These are phyloP conservation scores for Leptodermis oblonga DNA, from an alignment of 257 asterid genomes.

Conservation along the genomic window DNA sequence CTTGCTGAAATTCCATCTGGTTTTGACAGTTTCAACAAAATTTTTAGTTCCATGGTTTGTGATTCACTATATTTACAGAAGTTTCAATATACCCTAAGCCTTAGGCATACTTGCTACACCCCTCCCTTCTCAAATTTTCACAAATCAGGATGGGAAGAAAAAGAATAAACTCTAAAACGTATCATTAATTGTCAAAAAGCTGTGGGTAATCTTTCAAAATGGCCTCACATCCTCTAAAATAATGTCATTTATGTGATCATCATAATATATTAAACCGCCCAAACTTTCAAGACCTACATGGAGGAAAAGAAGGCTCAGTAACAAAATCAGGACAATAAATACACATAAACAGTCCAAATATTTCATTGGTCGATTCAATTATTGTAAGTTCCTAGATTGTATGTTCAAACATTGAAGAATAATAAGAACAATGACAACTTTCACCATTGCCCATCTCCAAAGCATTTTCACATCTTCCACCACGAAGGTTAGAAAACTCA, in stretches of 20 bases:
- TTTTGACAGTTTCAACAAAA: too few species aligned
- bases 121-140: too few species aligned
- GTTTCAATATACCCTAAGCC: too few species aligned
- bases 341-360: background rate
- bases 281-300: slow-evolving; percentile 67
- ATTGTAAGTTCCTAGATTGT: background rate
- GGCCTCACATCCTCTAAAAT: slow-evolving; percentile 50
- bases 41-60: too few species aligned
- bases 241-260: slow-evolving; percentile 57
- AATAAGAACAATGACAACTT: slow-evolving; percentile 14
- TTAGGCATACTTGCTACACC: too few species aligned
- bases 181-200: too few species aligned
- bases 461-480: slow-evolving; percentile 49
- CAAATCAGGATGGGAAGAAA: too few species aligned
- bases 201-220: slow-evolving; percentile 54
- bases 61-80: too few species aligned
- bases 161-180: too few species aligned
- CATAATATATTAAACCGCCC: slow-evolving; percentile 65
- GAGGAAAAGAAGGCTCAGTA: slow-evolving; percentile 11
- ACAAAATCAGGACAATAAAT: background rate
- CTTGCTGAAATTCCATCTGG: too few species aligned
- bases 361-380: background rate
- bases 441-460: slow-evolving; percentile 66
- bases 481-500: slow-evolving; percentile 63
- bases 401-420: too few species aligned